Evolutionary conservation across 2,329 filamentous ascomycete genomes (phyloP).

Genomic region (Monosporascus sp.): DNA sequence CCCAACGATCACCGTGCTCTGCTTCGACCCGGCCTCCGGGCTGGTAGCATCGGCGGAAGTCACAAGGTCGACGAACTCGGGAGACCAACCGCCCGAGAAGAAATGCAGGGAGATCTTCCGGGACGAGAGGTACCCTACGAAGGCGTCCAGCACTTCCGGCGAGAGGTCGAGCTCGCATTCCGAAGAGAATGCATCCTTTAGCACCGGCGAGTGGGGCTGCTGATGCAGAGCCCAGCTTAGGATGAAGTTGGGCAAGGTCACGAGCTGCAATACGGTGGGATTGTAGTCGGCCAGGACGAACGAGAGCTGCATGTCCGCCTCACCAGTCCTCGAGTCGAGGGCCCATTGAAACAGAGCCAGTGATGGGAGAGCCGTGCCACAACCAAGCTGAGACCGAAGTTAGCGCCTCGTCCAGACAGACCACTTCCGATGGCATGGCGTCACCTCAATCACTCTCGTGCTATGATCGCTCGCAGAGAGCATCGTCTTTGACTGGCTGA

Average conservation of each 20-base stretch:
- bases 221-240: slow-evolving; percentile 59
- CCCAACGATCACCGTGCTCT: slow-evolving; percentile 55
- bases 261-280: slow-evolving; percentile 67
- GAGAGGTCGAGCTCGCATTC: slow-evolving; percentile 58
- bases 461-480: slow-evolving; percentile 28
- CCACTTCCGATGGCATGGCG: neutral
- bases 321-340: slow-evolving; percentile 24
- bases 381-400: slow-evolving; percentile 56
- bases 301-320: slow-evolving; percentile 35
- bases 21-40: slow-evolving; percentile 23
- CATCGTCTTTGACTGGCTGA: slow-evolving; percentile 38
- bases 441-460: slow-evolving; percentile 50
- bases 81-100: slow-evolving; percentile 70
- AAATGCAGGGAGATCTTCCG: slow-evolving; percentile 56
- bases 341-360: slow-evolving; percentile 65
- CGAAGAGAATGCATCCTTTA: slow-evolving; percentile 41
- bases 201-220: slow-evolving; percentile 29
- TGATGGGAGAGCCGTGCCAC: slow-evolving; percentile 70
- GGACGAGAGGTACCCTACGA: slow-evolving; percentile 47
- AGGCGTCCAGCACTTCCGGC: slow-evolving; percentile 51
- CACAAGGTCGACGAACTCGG: slow-evolving; percentile 57
- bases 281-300: slow-evolving; percentile 78
- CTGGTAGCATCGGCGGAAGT: slow-evolving; percentile 11
- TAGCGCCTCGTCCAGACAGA: slow-evolving; percentile 11
- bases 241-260: slow-evolving; percentile 74